Conservation (phyloP, 2,329 filamentous ascomycete species). For the Colletotrichum spinosum region DNA sequence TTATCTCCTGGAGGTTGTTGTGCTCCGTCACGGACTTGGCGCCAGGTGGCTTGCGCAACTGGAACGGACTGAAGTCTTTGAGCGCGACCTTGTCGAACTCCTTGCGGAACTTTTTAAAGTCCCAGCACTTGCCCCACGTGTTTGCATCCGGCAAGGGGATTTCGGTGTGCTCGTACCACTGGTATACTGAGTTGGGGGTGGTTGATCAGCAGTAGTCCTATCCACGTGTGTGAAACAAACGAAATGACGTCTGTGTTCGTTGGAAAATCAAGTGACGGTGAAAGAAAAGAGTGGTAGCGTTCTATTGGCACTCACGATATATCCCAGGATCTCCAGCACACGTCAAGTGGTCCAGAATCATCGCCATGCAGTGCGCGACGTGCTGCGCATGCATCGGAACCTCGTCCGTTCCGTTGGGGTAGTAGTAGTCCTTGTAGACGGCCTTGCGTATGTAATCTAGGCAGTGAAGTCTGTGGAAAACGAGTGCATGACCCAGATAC, state of each 20-base stretch:
- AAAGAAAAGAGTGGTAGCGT: neutral
- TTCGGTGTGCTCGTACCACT: slow-evolving; percentile 24
- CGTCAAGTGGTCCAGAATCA: slow-evolving; percentile 20
- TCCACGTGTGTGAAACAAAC: too few species aligned
- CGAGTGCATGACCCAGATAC: slow-evolving; percentile 15
- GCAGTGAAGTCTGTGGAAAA: slow-evolving; percentile 24
- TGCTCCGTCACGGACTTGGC: slow-evolving; percentile 18
- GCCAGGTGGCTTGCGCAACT: slow-evolving; percentile 12
- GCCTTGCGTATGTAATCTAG: slow-evolving; percentile 27
- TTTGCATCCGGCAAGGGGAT: slow-evolving; percentile 23
- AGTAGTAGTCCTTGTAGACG: slow-evolving; percentile 23
- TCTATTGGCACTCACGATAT: slow-evolving; percentile 10
- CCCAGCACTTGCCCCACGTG: slow-evolving; percentile 28
- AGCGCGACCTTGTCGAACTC: slow-evolving; percentile 20
- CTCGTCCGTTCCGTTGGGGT: slow-evolving; percentile 19
- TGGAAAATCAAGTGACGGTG: too few species aligned
- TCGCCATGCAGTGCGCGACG: slow-evolving; percentile 22
- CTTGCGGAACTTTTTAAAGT: slow-evolving; percentile 9
- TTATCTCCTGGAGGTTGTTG: slow-evolving; percentile 24
- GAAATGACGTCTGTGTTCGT: too few species aligned
- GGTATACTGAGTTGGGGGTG: neutral
- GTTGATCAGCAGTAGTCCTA: neutral
- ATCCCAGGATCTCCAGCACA: slow-evolving; percentile 23
- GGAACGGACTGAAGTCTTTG: slow-evolving; percentile 11
- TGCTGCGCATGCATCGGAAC: slow-evolving; percentile 23